Evolutionary conservation across 2,329 filamentous ascomycete species (phyloP).

Genomic region (Stagonosporopsis vannaccii): DNA sequence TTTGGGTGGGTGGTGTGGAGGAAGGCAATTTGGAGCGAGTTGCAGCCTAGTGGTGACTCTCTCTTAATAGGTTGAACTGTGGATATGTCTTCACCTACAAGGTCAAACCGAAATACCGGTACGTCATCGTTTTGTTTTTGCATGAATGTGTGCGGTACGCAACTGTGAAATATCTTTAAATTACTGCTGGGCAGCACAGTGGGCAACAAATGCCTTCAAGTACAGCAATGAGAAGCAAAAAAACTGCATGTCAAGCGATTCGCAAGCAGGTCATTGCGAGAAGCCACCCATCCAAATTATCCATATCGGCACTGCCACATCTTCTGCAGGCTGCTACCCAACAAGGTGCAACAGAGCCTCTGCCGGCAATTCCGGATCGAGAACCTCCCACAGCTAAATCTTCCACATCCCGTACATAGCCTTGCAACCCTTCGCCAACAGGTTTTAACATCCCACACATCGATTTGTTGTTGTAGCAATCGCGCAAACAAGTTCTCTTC

Average conservation of each 20-base stretch:
- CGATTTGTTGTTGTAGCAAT: background rate
- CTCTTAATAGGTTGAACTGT: background rate
- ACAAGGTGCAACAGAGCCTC: background rate
- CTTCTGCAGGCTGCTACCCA: background rate
- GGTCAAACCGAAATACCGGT: no score
- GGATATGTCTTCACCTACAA: no score
- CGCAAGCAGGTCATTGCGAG: background rate
- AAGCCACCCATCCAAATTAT: background rate
- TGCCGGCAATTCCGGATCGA: constrained; percentile 3
- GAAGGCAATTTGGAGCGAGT: background rate
- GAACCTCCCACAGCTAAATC: background rate
- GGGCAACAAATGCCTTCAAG: no score
- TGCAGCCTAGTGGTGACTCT: no score
- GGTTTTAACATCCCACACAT: background rate
- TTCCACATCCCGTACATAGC: background rate
- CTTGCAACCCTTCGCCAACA: background rate
- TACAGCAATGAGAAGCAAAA: background rate
- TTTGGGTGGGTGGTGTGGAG: background rate
- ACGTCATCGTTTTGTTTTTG: background rate
- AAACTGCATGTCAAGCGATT: background rate
- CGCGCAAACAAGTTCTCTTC: background rate
- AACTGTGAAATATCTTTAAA: background rate
- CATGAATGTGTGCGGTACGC: background rate
- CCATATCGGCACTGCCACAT: background rate
- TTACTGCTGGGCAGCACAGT: background rate